These are phyloP conservation scores for Nicotiana rustica DNA, from an alignment of 305 asterid species.

Conservation along the genomic window DNA sequence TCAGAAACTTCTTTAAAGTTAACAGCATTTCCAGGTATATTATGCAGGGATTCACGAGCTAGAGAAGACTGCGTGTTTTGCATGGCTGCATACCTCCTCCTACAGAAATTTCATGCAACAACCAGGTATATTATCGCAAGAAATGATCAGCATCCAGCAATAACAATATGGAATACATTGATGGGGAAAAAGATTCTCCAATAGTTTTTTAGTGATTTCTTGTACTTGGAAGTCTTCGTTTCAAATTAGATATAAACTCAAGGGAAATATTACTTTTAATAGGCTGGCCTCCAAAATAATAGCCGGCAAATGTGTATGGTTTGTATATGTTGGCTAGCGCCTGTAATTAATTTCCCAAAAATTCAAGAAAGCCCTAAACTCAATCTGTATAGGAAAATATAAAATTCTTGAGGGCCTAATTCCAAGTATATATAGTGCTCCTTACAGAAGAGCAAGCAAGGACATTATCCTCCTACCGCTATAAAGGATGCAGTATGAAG, in stretches of 20 bases:
- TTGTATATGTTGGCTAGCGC: too few species aligned
- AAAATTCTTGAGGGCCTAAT: not conserved
- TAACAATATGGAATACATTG: slow-evolving; percentile 2
- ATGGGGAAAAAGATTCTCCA: not conserved
- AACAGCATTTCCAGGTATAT: slow-evolving; percentile 48
- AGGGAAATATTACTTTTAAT: too few species aligned
- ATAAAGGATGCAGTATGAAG: slow-evolving; percentile 15
- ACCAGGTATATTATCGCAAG: not conserved
- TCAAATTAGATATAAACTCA: not conserved
- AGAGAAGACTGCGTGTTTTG: slow-evolving; percentile 66
- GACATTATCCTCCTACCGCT: not conserved
- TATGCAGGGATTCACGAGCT: slow-evolving; percentile 62
- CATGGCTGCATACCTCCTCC: slow-evolving; percentile 85
- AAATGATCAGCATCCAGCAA: slow-evolving; percentile 12
- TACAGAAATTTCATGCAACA: slow-evolving; percentile 40
- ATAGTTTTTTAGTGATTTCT: not conserved
- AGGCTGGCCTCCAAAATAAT: too few species aligned
- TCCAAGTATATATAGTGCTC: not conserved
- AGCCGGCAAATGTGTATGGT: too few species aligned
- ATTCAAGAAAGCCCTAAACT: not conserved
- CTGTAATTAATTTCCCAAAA: too few species aligned
- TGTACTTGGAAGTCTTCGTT: not conserved
- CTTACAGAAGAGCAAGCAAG: not conserved
- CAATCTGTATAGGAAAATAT: not conserved
- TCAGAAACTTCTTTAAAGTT: slow-evolving; percentile 50